phyloP scores from a whole-genome alignment of 345 rosid species.

The Acer saccharum region DNA sequence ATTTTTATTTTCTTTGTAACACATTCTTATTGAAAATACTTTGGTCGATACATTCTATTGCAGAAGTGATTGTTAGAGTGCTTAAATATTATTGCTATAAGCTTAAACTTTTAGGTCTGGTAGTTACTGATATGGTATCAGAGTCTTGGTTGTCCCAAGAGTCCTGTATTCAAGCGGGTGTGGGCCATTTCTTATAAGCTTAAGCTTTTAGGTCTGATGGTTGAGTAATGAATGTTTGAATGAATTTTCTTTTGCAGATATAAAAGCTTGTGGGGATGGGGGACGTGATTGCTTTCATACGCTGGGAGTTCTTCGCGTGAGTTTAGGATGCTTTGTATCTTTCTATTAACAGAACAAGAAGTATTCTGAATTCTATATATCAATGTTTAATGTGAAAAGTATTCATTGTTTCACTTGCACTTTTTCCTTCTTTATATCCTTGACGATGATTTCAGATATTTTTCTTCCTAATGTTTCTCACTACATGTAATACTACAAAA shows the following conservation, averaged over 20 bases:
- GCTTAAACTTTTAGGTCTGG: too few species aligned
- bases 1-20: neutral
- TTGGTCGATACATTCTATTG: too few species aligned
- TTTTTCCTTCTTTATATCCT: slow-evolving; percentile 25
- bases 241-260: slow-evolving; percentile 41
- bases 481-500: slow-evolving; percentile 63
- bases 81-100: too few species aligned
- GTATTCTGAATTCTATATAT: neutral
- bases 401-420: neutral
- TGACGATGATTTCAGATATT: slow-evolving; percentile 63
- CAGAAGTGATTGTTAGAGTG: neutral
- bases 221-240: neutral
- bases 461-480: slow-evolving; percentile 70
- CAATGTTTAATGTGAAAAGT: neutral
- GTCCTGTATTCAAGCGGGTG: too few species aligned
- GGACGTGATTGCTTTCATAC: slow-evolving; percentile 66
- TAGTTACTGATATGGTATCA: too few species aligned
- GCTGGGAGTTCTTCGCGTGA: slow-evolving; percentile 85
- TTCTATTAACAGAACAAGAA: slow-evolving; percentile 10
- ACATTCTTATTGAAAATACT: neutral
- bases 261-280: slow-evolving; percentile 61
- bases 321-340: slow-evolving; percentile 94
- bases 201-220: too few species aligned
- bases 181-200: too few species aligned
- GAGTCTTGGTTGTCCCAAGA: too few species aligned